phyloP scores from a whole-genome alignment of 1,284 basidiomycete genomes.

The Papiliotrema nemorosa region DNA sequence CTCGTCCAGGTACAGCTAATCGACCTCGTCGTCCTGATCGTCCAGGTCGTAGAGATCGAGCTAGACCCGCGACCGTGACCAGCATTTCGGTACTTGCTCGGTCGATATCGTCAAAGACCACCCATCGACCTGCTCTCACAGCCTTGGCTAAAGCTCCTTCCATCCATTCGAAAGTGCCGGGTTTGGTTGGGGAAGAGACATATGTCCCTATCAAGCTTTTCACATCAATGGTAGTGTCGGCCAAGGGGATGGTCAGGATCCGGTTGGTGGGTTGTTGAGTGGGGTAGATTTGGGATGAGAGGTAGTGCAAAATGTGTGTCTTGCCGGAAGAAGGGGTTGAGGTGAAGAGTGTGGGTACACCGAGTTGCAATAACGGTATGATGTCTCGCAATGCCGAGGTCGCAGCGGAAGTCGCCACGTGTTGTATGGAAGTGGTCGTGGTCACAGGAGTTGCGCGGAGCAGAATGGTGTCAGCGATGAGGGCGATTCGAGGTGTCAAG shows the following conservation, averaged over 20 bases:
- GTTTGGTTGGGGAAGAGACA: slow-evolving; percentile 75
- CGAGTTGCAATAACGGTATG: slow-evolving; percentile 63
- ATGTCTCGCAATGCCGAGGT: slow-evolving; percentile 61
- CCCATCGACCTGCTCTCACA: slow-evolving; percentile 87
- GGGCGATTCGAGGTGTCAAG: slow-evolving; percentile 51
- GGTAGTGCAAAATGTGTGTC: slow-evolving; percentile 71
- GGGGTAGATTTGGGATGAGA: slow-evolving; percentile 60
- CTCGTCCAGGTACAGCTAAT: slow-evolving; percentile 65
- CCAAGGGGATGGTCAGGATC: slow-evolving; percentile 80
- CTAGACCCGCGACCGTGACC: slow-evolving; percentile 74
- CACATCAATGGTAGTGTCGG: slow-evolving; percentile 91
- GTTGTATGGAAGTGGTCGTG: slow-evolving; percentile 56
- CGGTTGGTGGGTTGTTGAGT: slow-evolving; percentile 54
- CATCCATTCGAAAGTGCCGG: slow-evolving; percentile 93
- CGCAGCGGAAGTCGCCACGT: slow-evolving; percentile 68
- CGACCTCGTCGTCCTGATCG: slow-evolving; percentile 61
- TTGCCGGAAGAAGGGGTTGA: slow-evolving; percentile 90
- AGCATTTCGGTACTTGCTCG: slow-evolving; percentile 80
- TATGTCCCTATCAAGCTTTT: slow-evolving; percentile 93
- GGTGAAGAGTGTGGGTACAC: slow-evolving; percentile 77
- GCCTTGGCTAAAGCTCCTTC: slow-evolving; percentile 91
- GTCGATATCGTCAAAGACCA: slow-evolving; percentile 92
- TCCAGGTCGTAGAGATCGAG: slow-evolving; percentile 70
- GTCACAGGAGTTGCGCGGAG: slow-evolving; percentile 20
- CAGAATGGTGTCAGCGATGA: slow-evolving; percentile 20